Percentiles rank a stretch among this genome's conserved stretches.
Evolutionary conservation across 257 asterid species (phyloP).

Genomic region (Solanum habrochaites): DNA sequence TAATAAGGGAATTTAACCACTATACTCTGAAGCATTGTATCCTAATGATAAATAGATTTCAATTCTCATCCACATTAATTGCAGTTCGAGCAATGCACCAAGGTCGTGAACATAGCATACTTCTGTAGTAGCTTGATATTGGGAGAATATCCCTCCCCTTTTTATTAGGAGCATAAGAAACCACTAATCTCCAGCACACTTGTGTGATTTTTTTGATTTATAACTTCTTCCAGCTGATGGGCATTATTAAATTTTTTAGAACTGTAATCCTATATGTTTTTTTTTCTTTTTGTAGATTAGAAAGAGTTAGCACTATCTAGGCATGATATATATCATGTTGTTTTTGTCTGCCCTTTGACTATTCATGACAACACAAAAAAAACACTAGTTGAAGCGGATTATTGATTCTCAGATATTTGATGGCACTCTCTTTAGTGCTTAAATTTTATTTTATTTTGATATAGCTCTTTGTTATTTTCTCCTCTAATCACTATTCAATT

Average conservation of each 20-base stretch:
- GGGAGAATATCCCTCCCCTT: neutral
- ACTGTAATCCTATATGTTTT: neutral
- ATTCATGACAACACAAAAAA: too few species aligned
- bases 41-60: neutral
- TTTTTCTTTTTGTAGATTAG: neutral
- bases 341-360: neutral
- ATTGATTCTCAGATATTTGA: too few species aligned
- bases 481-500: too few species aligned
- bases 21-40: neutral
- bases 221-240: neutral
- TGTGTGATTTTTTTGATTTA: neutral
- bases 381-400: neutral
- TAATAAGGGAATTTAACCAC: neutral
- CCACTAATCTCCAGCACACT: neutral
- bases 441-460: too few species aligned
- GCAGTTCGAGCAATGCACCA: neutral
- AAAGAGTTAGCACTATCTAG: neutral
- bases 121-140: too few species aligned
- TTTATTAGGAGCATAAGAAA: neutral
- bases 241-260: neutral
- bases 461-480: too few species aligned
- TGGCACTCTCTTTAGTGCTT: too few species aligned
- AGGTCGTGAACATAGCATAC: neutral
- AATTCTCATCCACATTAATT: neutral
- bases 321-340: too few species aligned